These are phyloP conservation scores for Botrytis fabae DNA, from an alignment of 2,329 filamentous ascomycete genomes.

Conservation along the genomic window DNA sequence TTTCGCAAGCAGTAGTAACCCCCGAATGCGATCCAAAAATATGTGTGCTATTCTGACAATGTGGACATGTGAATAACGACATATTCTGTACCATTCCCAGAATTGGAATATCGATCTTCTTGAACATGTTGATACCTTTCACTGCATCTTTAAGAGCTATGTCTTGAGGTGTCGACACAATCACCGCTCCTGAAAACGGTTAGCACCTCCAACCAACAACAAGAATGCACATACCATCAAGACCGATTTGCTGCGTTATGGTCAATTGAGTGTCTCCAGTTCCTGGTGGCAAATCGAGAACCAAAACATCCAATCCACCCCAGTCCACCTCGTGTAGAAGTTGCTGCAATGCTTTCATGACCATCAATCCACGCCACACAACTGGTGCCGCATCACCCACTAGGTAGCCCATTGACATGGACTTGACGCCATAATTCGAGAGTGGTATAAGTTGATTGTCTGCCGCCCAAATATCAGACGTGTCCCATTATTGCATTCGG, in stretches of 20 bases:
- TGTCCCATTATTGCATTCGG: conserved; percentile 12
- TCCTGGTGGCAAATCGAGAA: conserved; percentile 89
- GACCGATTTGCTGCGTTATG: conserved; percentile 90
- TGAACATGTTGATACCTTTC: conserved; percentile 91
- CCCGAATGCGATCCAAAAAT: conserved; percentile 71
- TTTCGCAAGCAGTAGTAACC: conserved; percentile 67
- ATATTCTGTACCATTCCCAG: conserved; percentile 92
- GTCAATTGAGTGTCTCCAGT: conserved; percentile 95
- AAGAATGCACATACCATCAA: conserved; percentile 64
- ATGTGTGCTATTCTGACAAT: conserved; percentile 71
- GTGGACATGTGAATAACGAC: conserved; percentile 78
- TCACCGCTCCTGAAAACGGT: conserved; percentile 62
- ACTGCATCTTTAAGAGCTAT: conserved; percentile 89
- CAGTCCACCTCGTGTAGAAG: conserved; percentile 94
- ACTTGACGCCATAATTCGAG: conserved; percentile 92
- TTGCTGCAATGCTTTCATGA: conserved; percentile 95
- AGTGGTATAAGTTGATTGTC: conserved; percentile 82
- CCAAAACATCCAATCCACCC: conserved; percentile 83
- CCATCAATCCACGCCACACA: conserved; percentile 95
- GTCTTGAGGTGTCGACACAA: conserved; percentile 92
- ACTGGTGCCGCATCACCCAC: conserved; percentile 78
- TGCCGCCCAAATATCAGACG: conserved; percentile 42
- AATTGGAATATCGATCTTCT: conserved; percentile 71
- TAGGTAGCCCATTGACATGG: conserved; percentile 98
- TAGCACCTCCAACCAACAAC: neutral